Evolutionary conservation across 805 yeast species (phyloP).

Genomic region (Priceomyces castillae): DNA sequence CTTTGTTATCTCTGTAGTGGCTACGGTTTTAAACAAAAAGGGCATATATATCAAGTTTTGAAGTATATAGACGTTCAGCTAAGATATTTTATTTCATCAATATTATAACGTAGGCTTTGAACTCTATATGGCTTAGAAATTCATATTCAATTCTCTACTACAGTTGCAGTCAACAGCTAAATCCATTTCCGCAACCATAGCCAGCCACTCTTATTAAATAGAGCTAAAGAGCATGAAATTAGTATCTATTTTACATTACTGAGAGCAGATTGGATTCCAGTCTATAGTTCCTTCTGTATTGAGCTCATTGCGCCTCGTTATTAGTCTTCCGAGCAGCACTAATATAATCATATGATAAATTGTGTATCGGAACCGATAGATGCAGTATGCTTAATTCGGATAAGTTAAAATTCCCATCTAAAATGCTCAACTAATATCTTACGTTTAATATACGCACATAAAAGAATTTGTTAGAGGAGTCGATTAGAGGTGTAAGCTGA

Average conservation of each 20-base stretch:
- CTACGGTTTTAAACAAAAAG: conserved; percentile 26
- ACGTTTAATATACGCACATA: background rate
- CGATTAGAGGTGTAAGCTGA: background rate
- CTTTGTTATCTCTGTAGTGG: conserved; percentile 28
- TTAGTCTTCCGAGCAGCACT: no score
- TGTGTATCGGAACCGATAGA: background rate
- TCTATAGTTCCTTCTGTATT: no score
- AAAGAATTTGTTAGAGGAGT: background rate
- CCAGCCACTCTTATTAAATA: no score
- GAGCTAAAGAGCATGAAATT: no score
- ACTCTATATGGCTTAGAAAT: no score
- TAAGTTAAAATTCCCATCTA: background rate
- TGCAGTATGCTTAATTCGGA: background rate
- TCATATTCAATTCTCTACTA: background rate
- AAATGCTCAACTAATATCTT: background rate
- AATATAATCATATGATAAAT: background rate
- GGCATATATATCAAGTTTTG: conserved; percentile 32
- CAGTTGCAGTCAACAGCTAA: background rate
- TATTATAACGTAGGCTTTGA: no score
- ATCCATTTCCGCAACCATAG: no score
- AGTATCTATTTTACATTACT: no score
- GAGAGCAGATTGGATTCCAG: no score
- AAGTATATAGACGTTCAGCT: background rate
- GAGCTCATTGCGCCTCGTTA: no score
- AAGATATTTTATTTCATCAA: no score